A percentile compares a stretch with the other conserved stretches of the same genome.
phyloP scores from a whole-genome alignment of 2,329 filamentous ascomycete genomes.

The Ophiognomonia clavigignenti-juglandacearum region DNA sequence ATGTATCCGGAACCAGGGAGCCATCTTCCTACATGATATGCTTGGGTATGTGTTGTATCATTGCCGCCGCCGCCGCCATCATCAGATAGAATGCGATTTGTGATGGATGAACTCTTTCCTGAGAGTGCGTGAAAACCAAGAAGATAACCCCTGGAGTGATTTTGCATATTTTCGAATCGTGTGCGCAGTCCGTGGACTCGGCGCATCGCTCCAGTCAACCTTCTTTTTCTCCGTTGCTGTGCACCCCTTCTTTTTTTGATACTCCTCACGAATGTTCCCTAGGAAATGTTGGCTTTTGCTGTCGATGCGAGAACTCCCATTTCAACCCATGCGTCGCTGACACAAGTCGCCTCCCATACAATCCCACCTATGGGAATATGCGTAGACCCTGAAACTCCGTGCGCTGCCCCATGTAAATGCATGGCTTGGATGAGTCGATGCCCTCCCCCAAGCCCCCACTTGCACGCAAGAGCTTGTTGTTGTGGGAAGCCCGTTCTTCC shows the following conservation, averaged over 20 bases:
- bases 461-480: constrained; percentile 1
- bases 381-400: constrained; percentile 14
- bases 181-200: constrained; percentile 1
- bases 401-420: constrained; percentile 14
- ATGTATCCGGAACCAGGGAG: neutral
- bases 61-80: constrained; percentile 2
- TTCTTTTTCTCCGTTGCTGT: constrained; percentile 4
- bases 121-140: constrained; percentile 4
- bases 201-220: neutral
- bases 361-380: no score
- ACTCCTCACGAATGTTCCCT: neutral
- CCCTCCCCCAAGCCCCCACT: neutral
- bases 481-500: constrained; percentile 2
- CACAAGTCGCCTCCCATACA: no score
- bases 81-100: constrained; percentile 10
- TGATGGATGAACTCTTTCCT: constrained; percentile 10
- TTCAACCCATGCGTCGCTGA: no score
- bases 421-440: constrained; percentile 6
- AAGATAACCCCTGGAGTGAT: constrained; percentile 4
- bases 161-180: constrained; percentile 9
- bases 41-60: constrained; percentile 5
- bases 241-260: constrained; percentile 2
- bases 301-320: neutral
- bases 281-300: neutral
- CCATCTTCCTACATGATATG: no score